Evolutionary conservation across 495 filamentous ascomycete genomes (phyloP), one percentile per base, ranked within the genome.

Genomic region (Xylaria cubensis): DNA sequence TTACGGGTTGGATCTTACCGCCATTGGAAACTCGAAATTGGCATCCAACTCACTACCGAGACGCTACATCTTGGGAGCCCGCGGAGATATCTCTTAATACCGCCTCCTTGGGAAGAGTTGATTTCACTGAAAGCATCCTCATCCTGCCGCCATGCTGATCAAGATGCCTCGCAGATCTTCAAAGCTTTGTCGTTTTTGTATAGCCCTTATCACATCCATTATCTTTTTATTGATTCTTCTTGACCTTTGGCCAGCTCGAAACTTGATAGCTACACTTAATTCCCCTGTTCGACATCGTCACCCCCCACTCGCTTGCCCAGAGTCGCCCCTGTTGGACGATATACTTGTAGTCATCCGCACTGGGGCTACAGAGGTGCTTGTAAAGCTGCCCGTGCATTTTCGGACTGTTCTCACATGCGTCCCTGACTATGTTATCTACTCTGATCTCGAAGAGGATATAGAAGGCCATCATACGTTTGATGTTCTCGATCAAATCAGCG

Each of bases 341-440:
- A 7, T 71, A 8, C 69, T 71, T 17, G 69, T 71, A 4, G 69
- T 71, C 2, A 15, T 71, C 15, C 69, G 69, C 3, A 71, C 69
- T 9, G 67, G 53, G 44, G 69, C 69, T 5, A 71, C 69, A 0
- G 58, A 71, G n/a, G 53, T 64, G 9, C 69, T 64, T 17, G 44
- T 36, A 21, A 71, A 71, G 12, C 69, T 64, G 19, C 59, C 53
- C 0, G 42, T 55, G 5, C 58, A 71, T 42, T 71, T 71, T 34
- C 13, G 8, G 8, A 70, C 68, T 2, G 21, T 29, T 1, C 68
- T 70, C 36, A 26, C 0, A 9, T 70, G 68, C 26, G 26, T 70
- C 13, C 53, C 53, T 42, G 56, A 70, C n/a, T 70, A 70, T 24
- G 9, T 70, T 3, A 70, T 70, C 9, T 70, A 63, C 56, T 70